A percentile compares a stretch with the other conserved stretches of the same genome.
Conservation (phyloP, 306 rosid species). For the Pyrus pyrifolia region DNA sequence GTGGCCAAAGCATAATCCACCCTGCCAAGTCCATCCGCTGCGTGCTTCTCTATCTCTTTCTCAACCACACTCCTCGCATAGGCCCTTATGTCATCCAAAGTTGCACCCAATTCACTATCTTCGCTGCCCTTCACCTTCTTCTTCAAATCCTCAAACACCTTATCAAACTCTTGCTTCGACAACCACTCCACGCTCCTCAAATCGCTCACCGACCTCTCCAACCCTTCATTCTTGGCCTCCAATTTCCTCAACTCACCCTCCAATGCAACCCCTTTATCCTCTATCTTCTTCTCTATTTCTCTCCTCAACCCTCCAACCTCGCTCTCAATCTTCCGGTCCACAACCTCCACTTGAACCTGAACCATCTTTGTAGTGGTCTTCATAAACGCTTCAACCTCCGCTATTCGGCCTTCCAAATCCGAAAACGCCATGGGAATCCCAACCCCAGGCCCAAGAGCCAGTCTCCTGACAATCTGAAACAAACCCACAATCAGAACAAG, state of each 20-base stretch:
- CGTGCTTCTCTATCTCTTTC: constrained; percentile 81
- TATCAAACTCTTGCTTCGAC: constrained; percentile 67
- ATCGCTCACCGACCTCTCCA: constrained; percentile 54
- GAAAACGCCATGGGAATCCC: constrained; percentile 42
- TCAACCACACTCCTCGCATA: constrained; percentile 58
- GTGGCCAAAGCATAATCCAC: constrained; percentile 71
- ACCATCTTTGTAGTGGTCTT: constrained; percentile 60
- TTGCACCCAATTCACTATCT: constrained; percentile 26
- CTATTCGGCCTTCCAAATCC: constrained; percentile 68
- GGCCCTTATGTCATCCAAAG: constrained; percentile 68
- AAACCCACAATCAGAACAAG: constrained; percentile 44
- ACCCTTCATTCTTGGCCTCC: constrained; percentile 39
- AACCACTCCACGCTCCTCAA: constrained; percentile 57
- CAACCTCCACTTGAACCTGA: constrained; percentile 77
- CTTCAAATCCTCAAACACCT: constrained; percentile 46
- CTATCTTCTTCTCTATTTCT: constrained; percentile 48
- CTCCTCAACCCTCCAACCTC: constrained; percentile 57
- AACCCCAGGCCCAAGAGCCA: constrained; percentile 25
- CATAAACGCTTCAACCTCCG: constrained; percentile 56
- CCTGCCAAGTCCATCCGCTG: constrained; percentile 86
- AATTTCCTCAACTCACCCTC: constrained; percentile 43
- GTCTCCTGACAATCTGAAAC: constrained; percentile 48
- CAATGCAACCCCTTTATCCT: constrained; percentile 38
- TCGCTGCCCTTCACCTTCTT: constrained; percentile 26
- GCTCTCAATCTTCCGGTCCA: constrained; percentile 63